phyloP scores from a whole-genome alignment of 2,329 filamentous ascomycete genomes.

The Fusarium metavorans region DNA sequence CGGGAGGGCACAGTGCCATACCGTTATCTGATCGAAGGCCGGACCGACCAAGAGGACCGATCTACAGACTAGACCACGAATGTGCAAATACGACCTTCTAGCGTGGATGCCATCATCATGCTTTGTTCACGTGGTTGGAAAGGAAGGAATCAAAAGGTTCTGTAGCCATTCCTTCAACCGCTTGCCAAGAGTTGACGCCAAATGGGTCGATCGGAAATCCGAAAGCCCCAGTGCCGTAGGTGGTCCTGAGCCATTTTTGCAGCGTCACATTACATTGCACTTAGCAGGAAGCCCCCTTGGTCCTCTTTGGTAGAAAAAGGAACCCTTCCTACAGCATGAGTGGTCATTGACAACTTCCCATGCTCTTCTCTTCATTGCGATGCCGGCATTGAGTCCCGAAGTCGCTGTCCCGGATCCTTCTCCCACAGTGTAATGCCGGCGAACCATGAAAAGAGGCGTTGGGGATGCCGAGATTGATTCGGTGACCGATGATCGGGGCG shows the following conservation, averaged over 20 bases:
- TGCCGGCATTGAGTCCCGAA: neutral
- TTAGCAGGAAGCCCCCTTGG: neutral
- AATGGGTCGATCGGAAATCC: neutral
- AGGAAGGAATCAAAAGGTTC: neutral
- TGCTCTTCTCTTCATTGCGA: neutral
- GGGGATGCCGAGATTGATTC: constrained; percentile 5
- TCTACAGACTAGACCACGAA: constrained; percentile 4
- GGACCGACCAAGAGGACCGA: neutral
- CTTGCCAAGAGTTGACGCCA: neutral
- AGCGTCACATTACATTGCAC: neutral
- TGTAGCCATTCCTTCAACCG: neutral
- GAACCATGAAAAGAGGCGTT: neutral
- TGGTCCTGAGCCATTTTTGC: constrained; percentile 25
- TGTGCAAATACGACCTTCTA: neutral
- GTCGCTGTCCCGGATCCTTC: neutral
- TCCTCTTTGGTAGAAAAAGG: neutral
- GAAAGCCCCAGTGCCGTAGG: neutral
- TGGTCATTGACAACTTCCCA: neutral
- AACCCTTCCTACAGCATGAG: neutral
- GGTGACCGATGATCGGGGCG: neutral
- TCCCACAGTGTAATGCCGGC: neutral
- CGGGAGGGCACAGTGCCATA: constrained; percentile 12
- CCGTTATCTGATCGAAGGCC: constrained; percentile 34
- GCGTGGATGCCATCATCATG: neutral
- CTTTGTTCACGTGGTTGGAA: neutral